phyloP scores from a whole-genome alignment of 2,329 filamentous ascomycete species.

The Paecilomyces variotii region DNA sequence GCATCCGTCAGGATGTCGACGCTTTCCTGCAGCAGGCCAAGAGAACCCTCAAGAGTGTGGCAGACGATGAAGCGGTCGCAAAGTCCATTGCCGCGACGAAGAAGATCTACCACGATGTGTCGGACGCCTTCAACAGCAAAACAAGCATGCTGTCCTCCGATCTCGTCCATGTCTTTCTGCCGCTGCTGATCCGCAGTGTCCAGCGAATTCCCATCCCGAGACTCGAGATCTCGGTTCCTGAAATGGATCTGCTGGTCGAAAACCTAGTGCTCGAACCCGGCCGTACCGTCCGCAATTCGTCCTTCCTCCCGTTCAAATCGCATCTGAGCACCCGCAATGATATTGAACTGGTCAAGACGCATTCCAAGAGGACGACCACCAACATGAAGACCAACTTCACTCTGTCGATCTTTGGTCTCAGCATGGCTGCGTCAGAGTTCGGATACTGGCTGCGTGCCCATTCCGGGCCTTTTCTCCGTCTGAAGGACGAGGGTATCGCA shows the following conservation, averaged over 20 bases:
- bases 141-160: slow-evolving; percentile 70
- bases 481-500: slow-evolving; percentile 76
- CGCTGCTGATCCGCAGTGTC: slow-evolving; percentile 64
- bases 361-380: slow-evolving; percentile 57
- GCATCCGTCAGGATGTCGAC: slow-evolving; percentile 65
- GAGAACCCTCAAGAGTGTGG: slow-evolving; percentile 58
- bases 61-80: slow-evolving; percentile 63
- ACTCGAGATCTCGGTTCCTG: slow-evolving; percentile 75
- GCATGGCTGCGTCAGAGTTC: slow-evolving; percentile 74
- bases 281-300: slow-evolving; percentile 71
- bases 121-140: slow-evolving; percentile 53
- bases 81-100: slow-evolving; percentile 59
- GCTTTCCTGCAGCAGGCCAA: slow-evolving; percentile 62
- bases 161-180: slow-evolving; percentile 70
- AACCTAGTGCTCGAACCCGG: slow-evolving; percentile 88
- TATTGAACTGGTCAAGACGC: slow-evolving; percentile 73
- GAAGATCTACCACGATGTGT: slow-evolving; percentile 63
- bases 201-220: slow-evolving; percentile 87
- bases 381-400: slow-evolving; percentile 64
- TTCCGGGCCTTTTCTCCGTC: slow-evolving; percentile 58
- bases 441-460: slow-evolving; percentile 85
- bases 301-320: slow-evolving; percentile 79
- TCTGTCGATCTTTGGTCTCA: slow-evolving; percentile 73
- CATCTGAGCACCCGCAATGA: slow-evolving; percentile 79
- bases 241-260: slow-evolving; percentile 78